A percentile compares a stretch with the other conserved stretches of the same genome.
Conservation (phyloP, 139 green algal species). For the Chlamydomonas incerta region DNA sequence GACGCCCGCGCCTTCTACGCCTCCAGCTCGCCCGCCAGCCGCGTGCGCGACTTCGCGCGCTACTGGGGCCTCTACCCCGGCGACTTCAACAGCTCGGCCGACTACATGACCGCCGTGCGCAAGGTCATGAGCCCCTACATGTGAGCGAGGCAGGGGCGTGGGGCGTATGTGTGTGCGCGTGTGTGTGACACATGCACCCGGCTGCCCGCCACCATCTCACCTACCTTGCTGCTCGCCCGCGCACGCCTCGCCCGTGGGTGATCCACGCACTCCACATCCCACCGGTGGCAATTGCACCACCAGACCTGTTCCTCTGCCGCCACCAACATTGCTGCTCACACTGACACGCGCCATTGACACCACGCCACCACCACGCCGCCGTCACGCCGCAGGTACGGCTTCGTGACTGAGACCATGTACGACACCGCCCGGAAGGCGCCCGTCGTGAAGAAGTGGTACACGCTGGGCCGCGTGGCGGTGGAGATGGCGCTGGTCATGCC, state of each 20-base stretch:
- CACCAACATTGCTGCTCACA: too few relatives aligned
- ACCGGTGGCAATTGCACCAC: too few relatives aligned
- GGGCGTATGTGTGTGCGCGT: too few relatives aligned
- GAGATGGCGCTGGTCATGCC: constrained; percentile 49
- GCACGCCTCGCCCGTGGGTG: too few relatives aligned
- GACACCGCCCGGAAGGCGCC: background rate
- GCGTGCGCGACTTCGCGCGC: constrained; percentile 19
- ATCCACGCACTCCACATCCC: too few relatives aligned
- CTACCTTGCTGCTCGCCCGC: too few relatives aligned
- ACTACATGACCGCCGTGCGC: constrained; percentile 1
- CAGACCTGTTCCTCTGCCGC: too few relatives aligned
- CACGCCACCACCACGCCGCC: background rate
- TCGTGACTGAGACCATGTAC: constrained; percentile 46
- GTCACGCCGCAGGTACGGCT: constrained; percentile 47
- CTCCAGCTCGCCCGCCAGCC: background rate
- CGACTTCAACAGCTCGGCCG: background rate
- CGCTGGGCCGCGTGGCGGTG: constrained; percentile 46
- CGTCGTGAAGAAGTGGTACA: constrained; percentile 34
- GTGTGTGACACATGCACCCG: too few relatives aligned
- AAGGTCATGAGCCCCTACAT: constrained; percentile 38
- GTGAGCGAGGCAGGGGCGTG: background rate
- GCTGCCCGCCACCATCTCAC: too few relatives aligned
- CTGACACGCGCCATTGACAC: too few relatives aligned
- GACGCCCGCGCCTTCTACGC: constrained; percentile 27
- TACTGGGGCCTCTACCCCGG: constrained; percentile 33